These are phyloP conservation scores for Phialemonium atrogriseum DNA, from an alignment of 2,329 filamentous ascomycete genomes.

Conservation along the genomic window DNA sequence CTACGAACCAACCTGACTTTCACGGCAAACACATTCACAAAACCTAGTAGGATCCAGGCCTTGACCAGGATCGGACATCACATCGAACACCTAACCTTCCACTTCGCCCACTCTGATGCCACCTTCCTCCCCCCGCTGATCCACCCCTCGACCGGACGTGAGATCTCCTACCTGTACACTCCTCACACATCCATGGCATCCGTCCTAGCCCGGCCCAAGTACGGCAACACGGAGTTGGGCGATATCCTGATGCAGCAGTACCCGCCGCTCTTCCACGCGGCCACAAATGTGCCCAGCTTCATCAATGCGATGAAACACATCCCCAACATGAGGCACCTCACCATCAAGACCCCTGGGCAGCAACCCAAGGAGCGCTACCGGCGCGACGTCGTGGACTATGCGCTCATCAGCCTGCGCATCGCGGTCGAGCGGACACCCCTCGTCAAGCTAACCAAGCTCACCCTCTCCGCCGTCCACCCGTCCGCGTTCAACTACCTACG, in stretches of 20 bases:
- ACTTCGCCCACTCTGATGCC: constrained; percentile 64
- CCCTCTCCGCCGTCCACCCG: constrained; percentile 66
- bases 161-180: constrained; percentile 74
- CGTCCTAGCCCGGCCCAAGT: constrained; percentile 61
- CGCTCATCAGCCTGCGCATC: constrained; percentile 78
- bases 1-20: constrained; percentile 62
- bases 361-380: constrained; percentile 61
- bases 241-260: constrained; percentile 81
- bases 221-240: constrained; percentile 70
- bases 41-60: constrained; percentile 62
- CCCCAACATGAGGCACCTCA: constrained; percentile 63
- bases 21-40: constrained; percentile 66
- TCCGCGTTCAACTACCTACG: constrained; percentile 70
- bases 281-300: constrained; percentile 80
- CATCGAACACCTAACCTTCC: constrained; percentile 70
- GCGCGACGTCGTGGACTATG: constrained; percentile 76
- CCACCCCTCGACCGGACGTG: constrained; percentile 66
- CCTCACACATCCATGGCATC: constrained; percentile 61
- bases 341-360: constrained; percentile 68
- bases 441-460: constrained; percentile 57
- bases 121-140: constrained; percentile 81
- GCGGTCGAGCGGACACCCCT: constrained; percentile 68
- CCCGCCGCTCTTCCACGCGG: constrained; percentile 80
- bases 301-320: constrained; percentile 64
- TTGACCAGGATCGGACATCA: constrained; percentile 71